Conservation (phyloP, 306 rosid genomes). For the Luffa acutangula region DNA sequence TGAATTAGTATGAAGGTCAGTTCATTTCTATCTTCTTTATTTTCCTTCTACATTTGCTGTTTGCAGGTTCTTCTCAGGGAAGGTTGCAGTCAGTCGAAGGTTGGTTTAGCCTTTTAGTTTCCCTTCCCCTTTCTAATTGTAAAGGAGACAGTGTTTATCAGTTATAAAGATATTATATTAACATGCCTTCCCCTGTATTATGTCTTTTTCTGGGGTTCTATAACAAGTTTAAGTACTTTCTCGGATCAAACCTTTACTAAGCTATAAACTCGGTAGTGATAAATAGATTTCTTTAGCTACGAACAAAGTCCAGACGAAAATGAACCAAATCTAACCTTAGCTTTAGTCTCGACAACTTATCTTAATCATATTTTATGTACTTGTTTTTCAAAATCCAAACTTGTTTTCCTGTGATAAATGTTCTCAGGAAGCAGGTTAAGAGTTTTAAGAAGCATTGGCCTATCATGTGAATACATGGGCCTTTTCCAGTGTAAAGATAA, state of each 20-base stretch:
- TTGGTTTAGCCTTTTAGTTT: slow-evolving; percentile 1
- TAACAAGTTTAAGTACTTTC: not conserved
- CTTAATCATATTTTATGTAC: not conserved
- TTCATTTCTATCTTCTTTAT: not conserved
- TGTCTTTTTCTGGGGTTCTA: not conserved
- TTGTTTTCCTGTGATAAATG: not conserved
- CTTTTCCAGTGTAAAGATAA: not conserved
- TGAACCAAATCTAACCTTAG: not conserved
- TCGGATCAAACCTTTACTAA: not conserved
- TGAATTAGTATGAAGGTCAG: not conserved
- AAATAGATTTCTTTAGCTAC: not conserved
- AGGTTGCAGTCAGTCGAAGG: not conserved
- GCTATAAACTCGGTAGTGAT: not conserved
- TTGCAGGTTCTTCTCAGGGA: not conserved
- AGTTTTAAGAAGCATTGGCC: not conserved
- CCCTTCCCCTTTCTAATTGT: not conserved
- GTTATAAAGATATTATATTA: slow-evolving; percentile 1
- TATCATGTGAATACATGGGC: not conserved
- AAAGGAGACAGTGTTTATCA: not conserved
- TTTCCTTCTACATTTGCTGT: not conserved
- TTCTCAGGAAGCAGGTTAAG: not conserved
- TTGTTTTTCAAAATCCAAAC: not conserved
- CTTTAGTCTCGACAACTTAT: not conserved
- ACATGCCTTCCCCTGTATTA: not conserved
- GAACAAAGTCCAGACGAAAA: not conserved